phyloP scores from a whole-genome alignment of 495 filamentous ascomycete species.

The Viridothelium virens region DNA sequence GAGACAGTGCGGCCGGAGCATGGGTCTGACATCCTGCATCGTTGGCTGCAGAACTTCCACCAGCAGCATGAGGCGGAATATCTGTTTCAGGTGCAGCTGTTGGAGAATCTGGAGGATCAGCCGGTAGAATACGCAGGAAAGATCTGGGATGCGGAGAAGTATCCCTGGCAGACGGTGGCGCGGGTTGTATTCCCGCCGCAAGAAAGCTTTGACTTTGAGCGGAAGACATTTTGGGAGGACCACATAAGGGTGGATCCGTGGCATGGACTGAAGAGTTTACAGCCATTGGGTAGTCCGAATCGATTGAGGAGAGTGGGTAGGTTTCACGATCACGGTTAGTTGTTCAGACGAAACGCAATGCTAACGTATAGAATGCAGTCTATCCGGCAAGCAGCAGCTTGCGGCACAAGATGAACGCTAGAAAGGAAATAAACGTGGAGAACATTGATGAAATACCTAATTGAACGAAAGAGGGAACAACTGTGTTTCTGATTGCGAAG shows the following conservation, averaged over 20 bases:
- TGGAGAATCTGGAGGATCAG: slow-evolving; percentile 43
- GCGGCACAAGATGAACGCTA: slow-evolving; percentile 33
- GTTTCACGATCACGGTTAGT: not conserved
- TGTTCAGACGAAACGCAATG: not conserved
- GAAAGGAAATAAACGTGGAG: slow-evolving; percentile 29
- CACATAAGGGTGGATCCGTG: slow-evolving; percentile 42
- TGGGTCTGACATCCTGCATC: slow-evolving; percentile 38
- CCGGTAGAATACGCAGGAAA: slow-evolving; percentile 44
- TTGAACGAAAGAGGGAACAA: not conserved
- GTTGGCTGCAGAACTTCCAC: slow-evolving; percentile 41
- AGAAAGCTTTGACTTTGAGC: slow-evolving; percentile 39
- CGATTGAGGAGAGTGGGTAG: slow-evolving; percentile 37
- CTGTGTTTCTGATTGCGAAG: not conserved
- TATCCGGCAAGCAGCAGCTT: slow-evolving; percentile 36
- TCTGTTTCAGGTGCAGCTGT: slow-evolving; percentile 41
- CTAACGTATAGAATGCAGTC: slow-evolving; percentile 16
- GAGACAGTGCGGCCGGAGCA: slow-evolving; percentile 37
- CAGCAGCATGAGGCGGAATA: slow-evolving; percentile 40
- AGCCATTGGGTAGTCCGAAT: slow-evolving; percentile 41
- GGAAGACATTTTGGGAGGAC: slow-evolving; percentile 43
- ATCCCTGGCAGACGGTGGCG: slow-evolving; percentile 44
- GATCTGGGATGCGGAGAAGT: slow-evolving; percentile 43
- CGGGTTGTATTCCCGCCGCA: slow-evolving; percentile 40
- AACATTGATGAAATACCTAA: slow-evolving; percentile 30
- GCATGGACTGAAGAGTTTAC: slow-evolving; percentile 40